Evolutionary conservation across 1,139 yeast species (phyloP).

Genomic region (Protomyces macrosporus): DNA sequence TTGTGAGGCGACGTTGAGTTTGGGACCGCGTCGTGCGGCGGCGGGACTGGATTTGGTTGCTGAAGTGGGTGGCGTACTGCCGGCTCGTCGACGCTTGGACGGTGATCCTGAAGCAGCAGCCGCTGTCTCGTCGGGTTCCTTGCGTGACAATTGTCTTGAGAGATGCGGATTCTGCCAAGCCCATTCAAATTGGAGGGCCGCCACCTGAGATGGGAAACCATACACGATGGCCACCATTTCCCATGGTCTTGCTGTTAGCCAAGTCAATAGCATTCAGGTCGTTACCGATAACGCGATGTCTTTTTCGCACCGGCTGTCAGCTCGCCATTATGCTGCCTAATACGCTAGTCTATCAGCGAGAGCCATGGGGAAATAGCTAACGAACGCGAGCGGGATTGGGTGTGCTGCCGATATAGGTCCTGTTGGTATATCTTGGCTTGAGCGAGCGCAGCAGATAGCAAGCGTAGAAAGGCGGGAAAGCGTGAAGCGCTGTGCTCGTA

Average conservation of each 20-base stretch:
- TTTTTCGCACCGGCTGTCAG: conserved; percentile 62
- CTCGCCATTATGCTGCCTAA: conserved; percentile 74
- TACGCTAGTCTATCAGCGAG: conserved; percentile 38
- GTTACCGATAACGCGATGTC: conserved; percentile 40
- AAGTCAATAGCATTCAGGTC: neutral
- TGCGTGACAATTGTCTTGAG: conserved; percentile 22
- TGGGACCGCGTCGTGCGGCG: conserved; percentile 9
- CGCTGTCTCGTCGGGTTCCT: neutral
- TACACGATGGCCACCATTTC: conserved; percentile 55
- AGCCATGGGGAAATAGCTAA: neutral
- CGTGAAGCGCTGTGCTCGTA: conserved; percentile 7
- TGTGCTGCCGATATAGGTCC: conserved; percentile 71
- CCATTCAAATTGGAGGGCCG: conserved; percentile 59
- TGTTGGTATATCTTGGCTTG: conserved; percentile 44
- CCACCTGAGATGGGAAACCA: conserved; percentile 66
- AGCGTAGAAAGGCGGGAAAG: conserved; percentile 50
- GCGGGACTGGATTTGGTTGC: conserved; percentile 2
- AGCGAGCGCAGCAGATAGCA: conserved; percentile 62
- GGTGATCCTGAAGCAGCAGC: neutral
- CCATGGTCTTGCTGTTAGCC: conserved; percentile 55
- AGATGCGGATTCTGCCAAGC: conserved; percentile 28
- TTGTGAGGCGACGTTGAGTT: conserved; percentile 11
- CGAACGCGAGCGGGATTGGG: conserved; percentile 56
- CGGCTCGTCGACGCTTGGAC: neutral
- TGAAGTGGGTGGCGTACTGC: neutral